Percentiles rank a stretch among this genome's conserved stretches.
phyloP scores from a whole-genome alignment of 129 eudicot species.

The Daucus carota region DH1_v3.0 NC_030386.2:30522501-30523000 shows the following conservation, averaged over 20 bases:
- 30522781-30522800: not conserved
- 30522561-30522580: too few species aligned
- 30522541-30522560: too few species aligned
- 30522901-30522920: not conserved
- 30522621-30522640: not conserved
- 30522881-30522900: not conserved
- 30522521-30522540: too few species aligned
- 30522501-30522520: too few species aligned
- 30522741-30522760: not conserved
- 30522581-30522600: not conserved
- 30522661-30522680: not conserved
- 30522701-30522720: not conserved
- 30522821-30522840: not conserved
- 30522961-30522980: constrained; percentile 12
- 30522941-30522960: constrained; percentile 25
- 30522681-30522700: not conserved
- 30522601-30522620: not conserved
- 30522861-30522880: not conserved
- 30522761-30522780: not conserved
- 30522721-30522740: not conserved
- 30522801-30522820: not conserved
- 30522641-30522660: not conserved
- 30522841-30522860: not conserved
- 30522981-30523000: constrained; percentile 28
- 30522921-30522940: constrained; percentile 10